phyloP scores from a whole-genome alignment of 2,329 filamentous ascomycete genomes.

The Aspergillus piperis region DNA sequence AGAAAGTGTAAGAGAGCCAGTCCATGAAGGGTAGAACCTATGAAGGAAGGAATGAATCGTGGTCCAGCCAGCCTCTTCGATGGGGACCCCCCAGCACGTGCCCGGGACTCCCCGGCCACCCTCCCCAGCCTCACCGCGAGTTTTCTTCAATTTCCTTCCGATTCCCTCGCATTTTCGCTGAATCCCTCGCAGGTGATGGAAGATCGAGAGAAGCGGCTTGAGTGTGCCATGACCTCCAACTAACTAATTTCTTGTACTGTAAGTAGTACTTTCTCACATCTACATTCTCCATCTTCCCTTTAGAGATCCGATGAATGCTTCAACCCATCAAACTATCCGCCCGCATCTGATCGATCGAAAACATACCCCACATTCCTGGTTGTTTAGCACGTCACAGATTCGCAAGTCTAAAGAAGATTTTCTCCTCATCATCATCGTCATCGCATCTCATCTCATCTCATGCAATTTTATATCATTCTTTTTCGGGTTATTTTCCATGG shows the following conservation, averaged over 20 bases:
- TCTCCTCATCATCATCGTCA: not conserved
- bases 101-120: conserved; percentile 6
- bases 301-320: not conserved
- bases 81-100: conserved; percentile 12
- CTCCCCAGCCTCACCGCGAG: conserved; percentile 19
- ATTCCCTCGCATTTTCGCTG: not conserved
- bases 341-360: not conserved
- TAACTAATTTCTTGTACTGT: too few species aligned
- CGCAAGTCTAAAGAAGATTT: too few species aligned
- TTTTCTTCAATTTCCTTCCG: conserved; percentile 3
- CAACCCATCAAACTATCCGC: not conserved
- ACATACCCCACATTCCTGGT: conserved; percentile 9
- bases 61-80: conserved; percentile 12
- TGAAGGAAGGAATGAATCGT: too few species aligned
- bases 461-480: too few species aligned
- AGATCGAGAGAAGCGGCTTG: not conserved
- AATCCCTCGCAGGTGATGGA: not conserved
- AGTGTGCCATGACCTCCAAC: too few species aligned
- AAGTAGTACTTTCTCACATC: not conserved
- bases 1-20: too few species aligned
- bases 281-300: not conserved
- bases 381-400: conserved; percentile 9
- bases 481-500: too few species aligned
- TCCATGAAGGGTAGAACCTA: too few species aligned
- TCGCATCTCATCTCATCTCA: not conserved